Evolutionary conservation across 352 stramenopile species (phyloP), one percentile per base, ranked within the genome.

Genomic region (Paralagenidium karlingii): DNA sequence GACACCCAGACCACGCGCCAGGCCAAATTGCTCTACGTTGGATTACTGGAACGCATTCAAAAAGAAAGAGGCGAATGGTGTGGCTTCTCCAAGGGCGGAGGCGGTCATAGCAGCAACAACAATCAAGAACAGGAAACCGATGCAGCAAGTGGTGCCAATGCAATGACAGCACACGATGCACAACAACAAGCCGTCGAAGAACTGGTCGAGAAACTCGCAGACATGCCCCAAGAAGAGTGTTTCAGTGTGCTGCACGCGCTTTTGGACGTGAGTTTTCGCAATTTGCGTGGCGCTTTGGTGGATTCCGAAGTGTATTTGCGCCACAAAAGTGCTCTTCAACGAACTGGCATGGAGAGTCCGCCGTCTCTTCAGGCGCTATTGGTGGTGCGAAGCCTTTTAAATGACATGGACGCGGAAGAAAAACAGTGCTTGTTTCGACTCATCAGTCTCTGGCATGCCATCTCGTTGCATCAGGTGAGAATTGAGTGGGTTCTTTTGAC

Each of bases 1-100:
- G 58, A 79, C 43, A 62, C 19, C 28, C 45, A 22, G 3, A 59
- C 58, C 7, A 73, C 57, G 25, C 71, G 71, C 6, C 43, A 63
- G 27, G 63, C 60, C 38, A 85, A 85, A 43, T 47, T 85, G 18
- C 40, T 85, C 38, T 85, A 81, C 45, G 56, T 85, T n/a, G 45
- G 55, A 16, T 49, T 85, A 13, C 57, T 85, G 6, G 68, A 82
- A 41, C 67, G 52, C 15, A 65, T 69, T 18, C 71, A 85, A 45
- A 70, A 69, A 40, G 65, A 79, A 30, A 55, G 71, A 1, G 71
- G 71, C 2, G 71, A 85, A 47, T 82, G 66, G 68, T 59, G 71
- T 27, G 71, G 71, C 12, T 85, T 85, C 38, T 52, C 45, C 10
- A n/a, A 21, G 16, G 29, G 15, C 21, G 18, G 29, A 10, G 25